Evolutionary conservation across 768 basidiomycete genomes (phyloP).

Genomic region (Crassisporium funariophilum): DNA sequence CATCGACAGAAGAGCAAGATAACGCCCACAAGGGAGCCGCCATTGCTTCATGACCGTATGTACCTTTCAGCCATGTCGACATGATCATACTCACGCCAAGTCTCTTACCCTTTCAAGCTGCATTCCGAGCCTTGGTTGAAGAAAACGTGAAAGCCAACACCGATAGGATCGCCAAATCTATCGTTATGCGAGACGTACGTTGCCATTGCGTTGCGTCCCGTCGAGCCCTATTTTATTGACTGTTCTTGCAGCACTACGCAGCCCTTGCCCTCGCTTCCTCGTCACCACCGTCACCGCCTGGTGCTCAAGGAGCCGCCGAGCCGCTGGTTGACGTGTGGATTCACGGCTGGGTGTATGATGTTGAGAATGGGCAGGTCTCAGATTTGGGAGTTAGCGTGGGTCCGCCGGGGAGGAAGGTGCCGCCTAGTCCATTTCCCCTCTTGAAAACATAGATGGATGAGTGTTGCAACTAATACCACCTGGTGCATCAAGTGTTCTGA

Average conservation of each 20-base stretch:
- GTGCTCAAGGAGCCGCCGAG: constrained; percentile 2
- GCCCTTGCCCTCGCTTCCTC: neutral
- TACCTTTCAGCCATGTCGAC: too few species aligned
- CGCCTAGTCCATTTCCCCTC: constrained; percentile 28
- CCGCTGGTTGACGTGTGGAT: constrained; percentile 33
- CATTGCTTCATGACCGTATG: constrained; percentile 33
- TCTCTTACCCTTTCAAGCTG: constrained; percentile 32
- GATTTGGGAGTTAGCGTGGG: constrained; percentile 48
- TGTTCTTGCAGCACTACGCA: constrained; percentile 18
- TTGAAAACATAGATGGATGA: constrained; percentile 1
- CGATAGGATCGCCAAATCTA: constrained; percentile 26
- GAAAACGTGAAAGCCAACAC: constrained; percentile 41
- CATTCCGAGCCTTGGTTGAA: constrained; percentile 45
- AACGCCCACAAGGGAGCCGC: constrained; percentile 14
- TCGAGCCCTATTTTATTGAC: neutral
- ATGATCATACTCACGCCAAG: too few species aligned
- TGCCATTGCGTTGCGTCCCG: neutral
- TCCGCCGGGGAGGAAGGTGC: constrained; percentile 35
- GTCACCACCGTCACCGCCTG: neutral
- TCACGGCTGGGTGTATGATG: constrained; percentile 64
- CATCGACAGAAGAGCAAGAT: constrained; percentile 26
- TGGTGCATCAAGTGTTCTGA: too few species aligned
- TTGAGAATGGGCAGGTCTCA: constrained; percentile 50
- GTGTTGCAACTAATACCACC: too few species aligned
- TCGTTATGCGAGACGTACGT: constrained; percentile 32